Evolutionary conservation across 202 grass and related monocot species (phyloP), one percentile per base, ranked within the genome.

Genomic region (Panicum hallii): DNA sequence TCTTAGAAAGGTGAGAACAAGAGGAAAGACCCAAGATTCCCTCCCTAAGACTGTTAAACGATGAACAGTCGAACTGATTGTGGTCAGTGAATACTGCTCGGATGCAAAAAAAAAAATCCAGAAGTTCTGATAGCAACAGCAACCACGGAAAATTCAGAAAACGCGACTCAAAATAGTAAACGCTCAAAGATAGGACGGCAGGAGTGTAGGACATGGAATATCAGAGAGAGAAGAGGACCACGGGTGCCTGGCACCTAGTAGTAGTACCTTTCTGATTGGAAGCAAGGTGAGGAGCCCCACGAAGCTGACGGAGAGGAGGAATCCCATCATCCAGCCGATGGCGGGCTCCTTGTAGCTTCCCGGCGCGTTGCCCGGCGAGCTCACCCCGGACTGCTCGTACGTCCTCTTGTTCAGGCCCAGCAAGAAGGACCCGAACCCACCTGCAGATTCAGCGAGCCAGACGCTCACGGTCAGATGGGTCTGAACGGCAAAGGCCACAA

Each of bases 291-390:
- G 87, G 79, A 99, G 90, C 38, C 96, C 96, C 28, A 92, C 93
- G 75, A 99, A 99, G 75, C 91, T 86, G 74, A 88, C 28, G 81
- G 93, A 70, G 83, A 95, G 92, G 70, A 99, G 89, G 86, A 99
- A 99, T 4, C 91, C 96, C 28, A 82, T 99, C 88, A 99, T 94
- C 96, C 96, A 99, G 2, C 91, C 96, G 88, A 99, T 88, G 16
- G 75, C 90, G 17, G 93, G 96, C 28, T 99, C 94, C 83, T 95
- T 99, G 83, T 82, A 85, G 81, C 96, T 95, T 66, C 86, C 86
- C 30, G 85, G 90, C 62, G 80, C 83, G 82, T 99, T 95, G 3
- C 96, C 96, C 79, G 89, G 90, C 71, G 88, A 92, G 83, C 38
- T 86, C 74, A n/a, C 88, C 23, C 96, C 96, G 91, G 86, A 83